phyloP scores from a whole-genome alignment of 805 yeast genomes.

The Hanseniaspora mollemarum region DNA sequence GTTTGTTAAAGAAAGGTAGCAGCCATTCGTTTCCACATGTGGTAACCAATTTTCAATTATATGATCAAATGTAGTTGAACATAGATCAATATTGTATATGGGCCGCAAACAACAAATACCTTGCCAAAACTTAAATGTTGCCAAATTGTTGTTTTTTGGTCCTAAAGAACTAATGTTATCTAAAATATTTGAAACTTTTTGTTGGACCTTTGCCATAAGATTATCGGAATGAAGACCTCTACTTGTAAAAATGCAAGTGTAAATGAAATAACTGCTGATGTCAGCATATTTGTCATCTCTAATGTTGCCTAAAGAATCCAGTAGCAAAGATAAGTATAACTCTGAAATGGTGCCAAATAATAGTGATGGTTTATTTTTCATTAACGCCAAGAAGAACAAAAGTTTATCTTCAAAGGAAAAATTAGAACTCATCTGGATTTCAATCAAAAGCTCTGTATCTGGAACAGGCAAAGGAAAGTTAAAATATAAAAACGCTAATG shows the following conservation, averaged over 20 bases:
- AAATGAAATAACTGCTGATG: not conserved
- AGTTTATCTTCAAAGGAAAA: not conserved
- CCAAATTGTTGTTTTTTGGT: not conserved
- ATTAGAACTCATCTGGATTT: not conserved
- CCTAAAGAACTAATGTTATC: not conserved
- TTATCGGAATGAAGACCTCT: not conserved
- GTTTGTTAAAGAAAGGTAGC: constrained; percentile 4
- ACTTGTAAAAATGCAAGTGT: not conserved
- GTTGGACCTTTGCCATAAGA: not conserved
- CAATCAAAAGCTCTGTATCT: not conserved
- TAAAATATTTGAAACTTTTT: not conserved
- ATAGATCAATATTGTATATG: not conserved
- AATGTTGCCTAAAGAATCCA: not conserved
- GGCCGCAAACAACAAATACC: constrained; percentile 2
- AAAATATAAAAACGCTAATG: not conserved
- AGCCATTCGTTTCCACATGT: too few species aligned
- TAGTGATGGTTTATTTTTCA: not conserved
- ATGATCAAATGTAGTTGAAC: not conserved
- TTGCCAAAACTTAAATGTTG: constrained; percentile 11
- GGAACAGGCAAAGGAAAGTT: not conserved
- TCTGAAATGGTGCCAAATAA: too few species aligned
- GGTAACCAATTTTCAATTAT: constrained; percentile 6
- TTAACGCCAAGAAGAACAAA: not conserved
- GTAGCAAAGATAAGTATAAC: not conserved
- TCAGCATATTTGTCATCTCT: not conserved